Evolutionary conservation across 441 rosid species (phyloP), one percentile per base, ranked within the genome.

Genomic region (Gossypium schwendimanii): DNA sequence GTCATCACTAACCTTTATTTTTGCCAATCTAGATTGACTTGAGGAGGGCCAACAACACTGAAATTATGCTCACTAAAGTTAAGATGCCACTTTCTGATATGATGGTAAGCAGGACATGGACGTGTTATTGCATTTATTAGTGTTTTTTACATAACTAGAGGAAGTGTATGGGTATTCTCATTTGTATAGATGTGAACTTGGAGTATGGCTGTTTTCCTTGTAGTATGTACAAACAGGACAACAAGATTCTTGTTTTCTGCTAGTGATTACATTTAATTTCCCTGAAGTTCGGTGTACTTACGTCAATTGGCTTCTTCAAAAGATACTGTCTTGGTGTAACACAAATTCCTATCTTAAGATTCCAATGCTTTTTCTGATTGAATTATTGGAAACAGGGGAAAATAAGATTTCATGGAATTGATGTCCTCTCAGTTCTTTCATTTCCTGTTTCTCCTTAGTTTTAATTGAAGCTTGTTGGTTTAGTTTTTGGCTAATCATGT

Each of bases 41-140:
- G 80, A 85, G 99, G 82, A 91, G 99, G 86, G 98, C 99, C 75
- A 87, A 95, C 79, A 95, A 95, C 87, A 93, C 98, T 59, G 98
- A 95, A 84, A 95, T 95, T 77, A 95, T 93, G 99, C 99, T 95
- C 73, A 95, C 99, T 50, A 95, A 95, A 87, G 97, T 95, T 53
- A 95, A 95, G 88, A 95, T 95, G 99, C 96, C 97, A 12, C 92
- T 95, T 69, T 78, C 98, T 71, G 97, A 93, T 85, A 90, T 95
- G 99, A 95, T 95, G 99, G 99, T 95, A 84, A 87, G 91, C 78
- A 81, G 45, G 71, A 55, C 39, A 73, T 41, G 53, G 50, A 39
- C 6, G 7, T 45, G 15, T 69, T 47, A 18, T 60, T 72, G 36
- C 50, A 55, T 62, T 75, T 24, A 7, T 41, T 41, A 49, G 1